Evolutionary conservation across 208 protist species (phyloP), one percentile per base, ranked within the genome.

Genomic region (Zelonia costaricensis): DNA sequence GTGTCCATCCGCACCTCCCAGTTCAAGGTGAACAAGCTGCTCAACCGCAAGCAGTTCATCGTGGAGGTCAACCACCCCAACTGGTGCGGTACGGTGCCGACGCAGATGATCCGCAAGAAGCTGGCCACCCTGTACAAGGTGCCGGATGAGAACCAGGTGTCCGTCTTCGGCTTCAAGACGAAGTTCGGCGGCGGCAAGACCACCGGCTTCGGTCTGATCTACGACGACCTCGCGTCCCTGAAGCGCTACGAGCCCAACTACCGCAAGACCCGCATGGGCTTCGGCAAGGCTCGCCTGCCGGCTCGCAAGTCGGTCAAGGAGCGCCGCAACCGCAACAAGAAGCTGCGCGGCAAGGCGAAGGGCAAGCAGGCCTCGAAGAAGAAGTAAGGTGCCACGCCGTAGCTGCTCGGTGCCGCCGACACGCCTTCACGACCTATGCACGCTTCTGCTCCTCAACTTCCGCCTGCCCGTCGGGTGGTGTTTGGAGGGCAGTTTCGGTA

Each of bases 21-120:
- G 85, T 99, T 99, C 89, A 97, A 99, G 85, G 97, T 97, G 76
- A 99, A 99, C 97, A 98, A 98, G 68, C 95, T 99, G 62, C 91
- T 99, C 2, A 80, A 86, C 70, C 97, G 99, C 86, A 99, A 98
- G 87, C 99, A 99, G 94, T 99, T 99, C 82, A 98, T 99, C 72
- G 84, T 95, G 42, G 88, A 93, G 80, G 80, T 94, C 62, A 93
- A 84, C 68, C 81, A 92, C 80, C 87, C 87, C 55, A 73, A 87
- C 58, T 94, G 82, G 84, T 91, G 85, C 62, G 88, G 86, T 75
- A 95, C 89, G 62, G 89, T 99, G 56, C 90, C 98, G 58, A 96
- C 98, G 65, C 60, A 85, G 58, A 76, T 98, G 51, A 78, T 99
- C 53, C 88, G 86, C 62, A 91, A 97, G 72, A 98, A 98, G 69